These are phyloP conservation scores for Hypocreales sp. DNA, from an alignment of 2,329 filamentous ascomycete genomes.

Conservation along the genomic window DNA sequence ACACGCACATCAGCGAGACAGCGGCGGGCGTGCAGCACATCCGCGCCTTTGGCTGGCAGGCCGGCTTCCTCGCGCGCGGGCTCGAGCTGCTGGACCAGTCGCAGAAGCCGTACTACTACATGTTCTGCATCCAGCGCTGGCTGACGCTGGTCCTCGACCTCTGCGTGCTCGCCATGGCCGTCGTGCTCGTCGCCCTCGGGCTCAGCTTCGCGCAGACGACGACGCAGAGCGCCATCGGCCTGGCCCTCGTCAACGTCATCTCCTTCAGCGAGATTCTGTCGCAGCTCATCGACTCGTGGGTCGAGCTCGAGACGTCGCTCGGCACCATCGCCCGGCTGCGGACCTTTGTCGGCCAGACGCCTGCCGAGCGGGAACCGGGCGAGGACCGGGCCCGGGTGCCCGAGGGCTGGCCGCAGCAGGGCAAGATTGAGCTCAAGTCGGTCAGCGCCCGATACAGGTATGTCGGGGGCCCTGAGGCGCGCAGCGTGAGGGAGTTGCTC, in stretches of 20 bases:
- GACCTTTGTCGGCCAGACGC: slow-evolving; percentile 8
- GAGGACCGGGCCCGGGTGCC: slow-evolving; percentile 1
- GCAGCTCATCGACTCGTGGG: slow-evolving; percentile 2
- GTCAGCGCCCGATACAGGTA: slow-evolving; percentile 13
- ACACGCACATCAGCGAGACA: slow-evolving; percentile 4
- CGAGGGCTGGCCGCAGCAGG: slow-evolving; percentile 11
- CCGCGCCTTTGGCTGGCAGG: slow-evolving; percentile 5
- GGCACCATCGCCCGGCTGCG: slow-evolving; percentile 3
- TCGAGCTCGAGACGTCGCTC: slow-evolving; percentile 3
- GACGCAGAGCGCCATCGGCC: slow-evolving; percentile 1
- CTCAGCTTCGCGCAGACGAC: slow-evolving; percentile 1
- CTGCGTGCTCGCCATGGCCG: slow-evolving; percentile 2
- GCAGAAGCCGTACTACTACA: slow-evolving; percentile 5
- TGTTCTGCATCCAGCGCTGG: slow-evolving; percentile 5
- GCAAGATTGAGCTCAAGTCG: slow-evolving; percentile 9
- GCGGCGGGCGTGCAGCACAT: slow-evolving; percentile 3
- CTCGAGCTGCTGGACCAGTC: slow-evolving; percentile 3
- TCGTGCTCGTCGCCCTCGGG: slow-evolving; percentile 3
- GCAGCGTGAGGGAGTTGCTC: too few relatives aligned
- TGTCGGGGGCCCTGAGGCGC: too few relatives aligned
- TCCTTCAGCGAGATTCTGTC: slow-evolving; percentile 1
- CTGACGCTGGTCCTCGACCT: slow-evolving; percentile 3
- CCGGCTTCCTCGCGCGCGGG: slow-evolving; percentile 1
- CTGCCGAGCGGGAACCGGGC: not conserved
- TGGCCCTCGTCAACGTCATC: slow-evolving; percentile 1